These are phyloP conservation scores for Camillea tinctor DNA, from an alignment of 2,329 filamentous ascomycete genomes.

Conservation along the genomic window DNA sequence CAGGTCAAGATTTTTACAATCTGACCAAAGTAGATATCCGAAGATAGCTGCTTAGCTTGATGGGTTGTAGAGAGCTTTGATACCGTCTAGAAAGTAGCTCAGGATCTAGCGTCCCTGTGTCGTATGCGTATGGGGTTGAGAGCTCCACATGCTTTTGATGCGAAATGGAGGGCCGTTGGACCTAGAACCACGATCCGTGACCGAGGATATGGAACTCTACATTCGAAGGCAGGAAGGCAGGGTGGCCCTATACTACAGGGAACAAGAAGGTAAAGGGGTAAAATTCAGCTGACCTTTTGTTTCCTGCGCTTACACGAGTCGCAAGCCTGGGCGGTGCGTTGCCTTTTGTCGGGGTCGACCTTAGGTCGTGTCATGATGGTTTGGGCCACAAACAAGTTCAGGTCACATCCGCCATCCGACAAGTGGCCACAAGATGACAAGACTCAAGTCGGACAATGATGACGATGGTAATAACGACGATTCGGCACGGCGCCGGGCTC, in stretches of 20 bases:
- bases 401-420: conserved; percentile 36
- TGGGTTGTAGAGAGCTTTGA: conserved; percentile 11
- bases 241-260: background rate
- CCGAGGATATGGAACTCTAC: background rate
- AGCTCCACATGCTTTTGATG: background rate
- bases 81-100: conserved; percentile 3
- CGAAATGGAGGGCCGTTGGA: background rate
- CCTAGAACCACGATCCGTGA: background rate
- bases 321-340: conserved; percentile 63
- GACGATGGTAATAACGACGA: conserved; percentile 20
- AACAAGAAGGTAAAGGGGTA: conserved; percentile 1
- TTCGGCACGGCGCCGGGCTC: conserved; percentile 30
- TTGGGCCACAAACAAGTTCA: conserved; percentile 24
- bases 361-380: conserved; percentile 49
- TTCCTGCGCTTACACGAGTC: conserved; percentile 65
- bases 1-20: conserved; percentile 15
- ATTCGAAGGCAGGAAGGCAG: background rate
- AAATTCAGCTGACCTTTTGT: conserved; percentile 55
- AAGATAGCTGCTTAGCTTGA: conserved; percentile 8
- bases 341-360: conserved; percentile 58
- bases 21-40: conserved; percentile 16
- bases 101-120: background rate
- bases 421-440: conserved; percentile 26
- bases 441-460: conserved; percentile 25
- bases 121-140: background rate